Evolutionary conservation across 2,329 filamentous ascomycete genomes (phyloP).

Genomic region (Diplodia scrobiculata): DNA sequence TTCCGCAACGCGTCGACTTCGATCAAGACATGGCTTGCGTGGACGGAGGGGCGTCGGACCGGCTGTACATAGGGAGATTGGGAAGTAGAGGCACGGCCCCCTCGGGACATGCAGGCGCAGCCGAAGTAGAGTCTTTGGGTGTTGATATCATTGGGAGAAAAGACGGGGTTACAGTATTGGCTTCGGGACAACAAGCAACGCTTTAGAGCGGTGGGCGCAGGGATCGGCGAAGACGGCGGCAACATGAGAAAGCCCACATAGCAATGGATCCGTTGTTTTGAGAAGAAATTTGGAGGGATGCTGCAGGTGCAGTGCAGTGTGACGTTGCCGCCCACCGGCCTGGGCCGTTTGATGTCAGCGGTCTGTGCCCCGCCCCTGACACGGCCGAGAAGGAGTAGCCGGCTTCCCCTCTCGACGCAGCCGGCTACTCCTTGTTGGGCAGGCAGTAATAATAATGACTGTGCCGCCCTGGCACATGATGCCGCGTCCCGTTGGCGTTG

Average conservation of each 20-base stretch:
- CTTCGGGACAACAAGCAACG: neutral
- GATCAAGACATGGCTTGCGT: slow-evolving; percentile 7
- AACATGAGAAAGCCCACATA: slow-evolving; percentile 15
- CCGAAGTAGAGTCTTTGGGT: slow-evolving; percentile 1
- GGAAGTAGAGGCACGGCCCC: neutral
- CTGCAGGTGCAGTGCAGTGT: slow-evolving; percentile 8
- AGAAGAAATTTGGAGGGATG: slow-evolving; percentile 10
- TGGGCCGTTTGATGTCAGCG: slow-evolving; percentile 15
- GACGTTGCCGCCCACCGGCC: neutral
- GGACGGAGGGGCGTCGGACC: neutral
- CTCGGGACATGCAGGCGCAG: slow-evolving; percentile 1
- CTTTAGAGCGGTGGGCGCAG: neutral
- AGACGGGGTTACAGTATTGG: neutral
- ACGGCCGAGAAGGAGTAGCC: neutral
- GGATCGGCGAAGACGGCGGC: slow-evolving; percentile 3
- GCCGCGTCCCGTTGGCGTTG: slow-evolving; percentile 4
- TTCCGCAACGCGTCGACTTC: neutral
- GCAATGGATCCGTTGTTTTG: slow-evolving; percentile 5
- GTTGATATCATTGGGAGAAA: slow-evolving; percentile 14
- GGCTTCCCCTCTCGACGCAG: neutral
- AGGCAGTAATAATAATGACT: neutral
- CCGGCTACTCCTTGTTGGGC: neutral
- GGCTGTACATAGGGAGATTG: neutral
- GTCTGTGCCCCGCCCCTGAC: slow-evolving; percentile 2
- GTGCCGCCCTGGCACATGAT: neutral